Percentiles rank a stretch among this genome's conserved stretches.
Evolutionary conservation across 2,329 filamentous ascomycete genomes (phyloP).

Genomic region (Phialocephala subalpina): DNA sequence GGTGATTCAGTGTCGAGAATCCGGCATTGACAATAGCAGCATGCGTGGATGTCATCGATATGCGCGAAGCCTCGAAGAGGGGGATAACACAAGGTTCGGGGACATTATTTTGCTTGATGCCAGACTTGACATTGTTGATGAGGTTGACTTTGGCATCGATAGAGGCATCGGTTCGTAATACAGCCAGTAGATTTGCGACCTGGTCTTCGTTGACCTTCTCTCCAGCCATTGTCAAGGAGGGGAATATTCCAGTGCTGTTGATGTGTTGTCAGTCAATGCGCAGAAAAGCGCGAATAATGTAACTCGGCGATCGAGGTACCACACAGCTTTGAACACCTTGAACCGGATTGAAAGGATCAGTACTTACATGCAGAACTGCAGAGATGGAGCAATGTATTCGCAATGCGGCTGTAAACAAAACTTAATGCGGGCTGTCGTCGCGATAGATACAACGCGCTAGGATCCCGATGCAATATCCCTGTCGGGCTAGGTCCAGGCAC

Average conservation of each 20-base stretch:
- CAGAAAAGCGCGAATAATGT: background rate
- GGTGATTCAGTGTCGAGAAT: slow-evolving; percentile 87
- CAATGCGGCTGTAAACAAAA: slow-evolving; percentile 26
- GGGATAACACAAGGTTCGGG: slow-evolving; percentile 75
- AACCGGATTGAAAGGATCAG: background rate
- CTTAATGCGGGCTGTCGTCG: slow-evolving; percentile 17
- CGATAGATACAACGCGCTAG: slow-evolving; percentile 18
- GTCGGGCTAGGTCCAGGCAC: background rate
- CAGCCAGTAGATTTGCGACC: slow-evolving; percentile 60
- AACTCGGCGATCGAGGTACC: background rate
- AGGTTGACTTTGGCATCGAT: slow-evolving; percentile 75
- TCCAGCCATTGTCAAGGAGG: slow-evolving; percentile 49
- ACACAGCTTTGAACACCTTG: background rate
- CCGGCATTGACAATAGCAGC: slow-evolving; percentile 81
- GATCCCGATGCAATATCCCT: slow-evolving; percentile 1
- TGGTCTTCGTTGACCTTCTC: slow-evolving; percentile 67
- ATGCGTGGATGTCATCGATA: slow-evolving; percentile 79
- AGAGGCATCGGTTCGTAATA: slow-evolving; percentile 67
- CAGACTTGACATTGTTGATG: slow-evolving; percentile 80
- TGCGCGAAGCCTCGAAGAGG: slow-evolving; percentile 83
- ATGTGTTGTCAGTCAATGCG: slow-evolving; percentile 7
- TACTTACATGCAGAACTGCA: slow-evolving; percentile 15
- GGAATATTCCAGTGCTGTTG: slow-evolving; percentile 11
- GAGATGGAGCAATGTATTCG: background rate
- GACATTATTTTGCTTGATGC: slow-evolving; percentile 92